Base-by-base conservation (phyloP, 768 basidiomycete species). In the Calvatia gigantea region DNA sequence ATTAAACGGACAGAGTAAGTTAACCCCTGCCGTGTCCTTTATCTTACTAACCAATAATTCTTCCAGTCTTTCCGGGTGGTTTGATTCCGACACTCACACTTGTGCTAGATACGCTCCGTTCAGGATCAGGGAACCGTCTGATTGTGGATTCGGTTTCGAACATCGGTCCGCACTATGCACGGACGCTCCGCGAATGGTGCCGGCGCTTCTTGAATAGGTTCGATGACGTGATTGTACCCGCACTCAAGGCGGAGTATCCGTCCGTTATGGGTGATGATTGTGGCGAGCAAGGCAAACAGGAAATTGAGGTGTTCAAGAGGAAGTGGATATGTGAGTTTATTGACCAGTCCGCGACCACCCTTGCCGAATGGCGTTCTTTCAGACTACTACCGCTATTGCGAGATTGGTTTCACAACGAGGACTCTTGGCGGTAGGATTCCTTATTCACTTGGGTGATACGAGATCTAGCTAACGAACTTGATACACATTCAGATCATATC, bases 141-240 rank as follows among this genome's bases (percentile, higher is more conserved):
- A 71, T 84, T 19, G 76, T 88, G 25, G 87, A 89, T 60, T 81
- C 81, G 21, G 74, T 88, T 9, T 75, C 74, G 6, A 89, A 89
- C 71, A 88, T 89, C 61, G 86, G 86, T 1, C 83, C 84, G 27
- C 84, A 90, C 64, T 91, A 89, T 65, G 83, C 87, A 7, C 83
- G 87, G n/a, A 90, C 90, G 12, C 74, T 91, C 6, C 78, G 89
- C 19, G 88, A 90, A 71, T 91, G 90, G 89, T 73, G 83, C 9
- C 65, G 70, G 23, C 75, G 85, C 7, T 91, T 91, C 70, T 63
- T 81, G 45, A 69, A 71, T 19, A 69, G 73, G 25, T 92, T 88
- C 63, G 81, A 84, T 28, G 68, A 66, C 9, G 73, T 79, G 28
- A 81, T 90, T 50, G 76, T 77, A 1, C 84, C 85, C 3, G 78